Percentiles rank a stretch among this genome's conserved stretches.
These are phyloP conservation scores for Halophytophthora batemanensis DNA, from an alignment of 352 stramenopile genomes.

Conservation along the genomic window DNA sequence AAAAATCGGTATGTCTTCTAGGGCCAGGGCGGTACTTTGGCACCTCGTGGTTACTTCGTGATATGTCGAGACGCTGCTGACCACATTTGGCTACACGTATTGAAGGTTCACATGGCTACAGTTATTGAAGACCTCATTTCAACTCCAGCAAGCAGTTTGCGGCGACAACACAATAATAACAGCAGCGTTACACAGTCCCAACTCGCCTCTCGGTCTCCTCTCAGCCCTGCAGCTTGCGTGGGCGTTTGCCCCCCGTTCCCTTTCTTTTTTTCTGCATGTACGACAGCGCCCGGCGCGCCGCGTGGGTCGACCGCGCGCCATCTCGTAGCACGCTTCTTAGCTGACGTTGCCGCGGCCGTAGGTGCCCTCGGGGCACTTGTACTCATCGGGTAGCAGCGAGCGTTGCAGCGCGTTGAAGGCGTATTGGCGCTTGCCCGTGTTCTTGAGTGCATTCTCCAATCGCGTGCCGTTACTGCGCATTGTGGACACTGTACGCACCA, in stretches of 20 bases:
- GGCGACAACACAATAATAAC: not conserved
- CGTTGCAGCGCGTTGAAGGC: constrained; percentile 75
- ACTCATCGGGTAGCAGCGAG: constrained; percentile 73
- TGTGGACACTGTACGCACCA: constrained; percentile 62
- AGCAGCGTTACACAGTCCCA: not conserved
- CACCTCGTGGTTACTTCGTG: no score
- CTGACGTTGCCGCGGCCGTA: constrained; percentile 78
- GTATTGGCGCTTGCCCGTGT: constrained; percentile 74
- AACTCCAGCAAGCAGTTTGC: not conserved
- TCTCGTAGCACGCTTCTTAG: constrained; percentile 10
- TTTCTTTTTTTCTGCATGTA: not conserved
- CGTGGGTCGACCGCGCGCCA: not conserved
- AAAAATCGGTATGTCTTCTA: no score
- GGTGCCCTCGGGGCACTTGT: constrained; percentile 77
- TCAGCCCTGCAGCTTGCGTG: no score
- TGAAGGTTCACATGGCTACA: no score
- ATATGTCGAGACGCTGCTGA: no score
- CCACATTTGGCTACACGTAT: no score
- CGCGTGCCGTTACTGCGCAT: constrained; percentile 77
- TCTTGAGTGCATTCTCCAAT: constrained; percentile 72
- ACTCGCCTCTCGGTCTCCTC: not conserved
- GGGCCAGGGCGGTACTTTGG: no score
- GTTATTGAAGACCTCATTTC: not conserved
- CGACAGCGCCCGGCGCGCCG: no score
- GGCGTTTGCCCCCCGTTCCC: no score